Percentiles rank a stretch among this genome's conserved stretches.
phyloP scores from a whole-genome alignment of 192 early-diverging fungal genomes.

The Lobosporangium transversale region DNA sequence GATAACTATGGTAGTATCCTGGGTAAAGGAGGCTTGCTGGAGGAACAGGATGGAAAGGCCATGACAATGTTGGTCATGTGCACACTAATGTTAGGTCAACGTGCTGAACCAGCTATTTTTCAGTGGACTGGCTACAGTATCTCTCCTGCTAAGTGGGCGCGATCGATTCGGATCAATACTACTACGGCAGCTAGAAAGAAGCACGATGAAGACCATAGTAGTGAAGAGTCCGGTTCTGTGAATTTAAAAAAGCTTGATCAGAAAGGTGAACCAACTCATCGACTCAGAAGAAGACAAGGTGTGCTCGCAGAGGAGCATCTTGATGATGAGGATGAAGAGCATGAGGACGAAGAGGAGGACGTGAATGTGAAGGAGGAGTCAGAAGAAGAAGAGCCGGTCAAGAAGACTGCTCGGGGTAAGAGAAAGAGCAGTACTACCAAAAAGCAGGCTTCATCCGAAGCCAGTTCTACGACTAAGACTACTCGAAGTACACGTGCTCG shows the following conservation, averaged over 20 bases:
- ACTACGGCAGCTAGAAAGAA: constrained; percentile 8
- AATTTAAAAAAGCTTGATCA: constrained; percentile 7
- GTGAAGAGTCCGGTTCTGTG: background rate
- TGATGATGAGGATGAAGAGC: background rate
- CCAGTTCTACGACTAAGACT: background rate
- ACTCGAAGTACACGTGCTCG: constrained; percentile 22
- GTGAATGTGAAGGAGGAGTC: constrained; percentile 9
- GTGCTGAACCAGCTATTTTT: constrained; percentile 17
- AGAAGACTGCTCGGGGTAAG: constrained; percentile 19
- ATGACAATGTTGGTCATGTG: constrained; percentile 48
- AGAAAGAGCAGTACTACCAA: constrained; percentile 16
- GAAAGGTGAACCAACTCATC: background rate
- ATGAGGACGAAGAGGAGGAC: constrained; percentile 9
- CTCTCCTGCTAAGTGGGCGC: background rate
- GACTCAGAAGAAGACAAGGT: background rate
- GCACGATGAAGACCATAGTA: constrained; percentile 1
- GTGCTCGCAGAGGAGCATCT: background rate
- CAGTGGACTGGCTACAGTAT: constrained; percentile 8
- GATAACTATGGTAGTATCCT: background rate
- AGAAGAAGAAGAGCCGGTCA: constrained; percentile 12
- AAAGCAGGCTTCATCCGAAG: background rate
- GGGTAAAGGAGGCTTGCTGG: constrained; percentile 24
- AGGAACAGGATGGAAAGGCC: constrained; percentile 40
- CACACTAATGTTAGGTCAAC: constrained; percentile 38
- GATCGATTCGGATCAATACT: constrained; percentile 1